Base-by-base conservation (phyloP, 2,329 filamentous ascomycete species). In the Bipolaris zeicola region DNA sequence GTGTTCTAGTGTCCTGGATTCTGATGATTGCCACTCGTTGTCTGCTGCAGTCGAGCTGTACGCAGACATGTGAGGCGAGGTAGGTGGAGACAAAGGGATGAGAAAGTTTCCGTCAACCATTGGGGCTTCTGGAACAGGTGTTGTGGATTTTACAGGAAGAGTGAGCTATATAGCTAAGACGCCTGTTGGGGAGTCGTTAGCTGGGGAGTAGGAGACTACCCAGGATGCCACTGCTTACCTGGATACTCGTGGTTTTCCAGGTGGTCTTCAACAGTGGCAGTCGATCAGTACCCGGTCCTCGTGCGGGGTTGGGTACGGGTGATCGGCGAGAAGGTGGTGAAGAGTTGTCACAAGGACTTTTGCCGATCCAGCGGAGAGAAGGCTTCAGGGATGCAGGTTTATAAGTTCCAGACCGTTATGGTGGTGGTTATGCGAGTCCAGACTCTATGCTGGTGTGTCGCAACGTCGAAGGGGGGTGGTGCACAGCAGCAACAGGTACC, bases 61-160 rank as follows among this genome's bases (percentile, higher is more conserved):
- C 67, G 74, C 78, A 78, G 78, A 80, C 79, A 81, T 80, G 70
- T 76, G 79, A 72, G 80, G 80, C 71, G 80, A 82, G 61, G 71
- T 80, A 58, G 80, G 80, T 64, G 80, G 80, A 71, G 80, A 82
- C 66, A 80, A 70, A 65, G 78, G 78, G 70, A 78, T 77, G 70
- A 77, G 75, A 64, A 76, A 75, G 69, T 72, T 78, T 74, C 75
- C 76, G 73, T 77, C 73, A 71, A 80, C 70, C 76, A 78, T 78
- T 77, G 69, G 72, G 64, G 64, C 67, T 70, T 73, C 69, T 55
- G 48, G 53, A 60, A 65, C 38, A 55, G 53, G 57, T 64, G 51
- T 52, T 64, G 49, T 56, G 50, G 56, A 53, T 58, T 58, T 51
- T 44, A 28, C 26, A 55, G 54, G 58, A 64, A 58, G 53, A 56